phyloP scores from a whole-genome alignment of 345 rosid genomes.

The Euphorbia peplus region DNA sequence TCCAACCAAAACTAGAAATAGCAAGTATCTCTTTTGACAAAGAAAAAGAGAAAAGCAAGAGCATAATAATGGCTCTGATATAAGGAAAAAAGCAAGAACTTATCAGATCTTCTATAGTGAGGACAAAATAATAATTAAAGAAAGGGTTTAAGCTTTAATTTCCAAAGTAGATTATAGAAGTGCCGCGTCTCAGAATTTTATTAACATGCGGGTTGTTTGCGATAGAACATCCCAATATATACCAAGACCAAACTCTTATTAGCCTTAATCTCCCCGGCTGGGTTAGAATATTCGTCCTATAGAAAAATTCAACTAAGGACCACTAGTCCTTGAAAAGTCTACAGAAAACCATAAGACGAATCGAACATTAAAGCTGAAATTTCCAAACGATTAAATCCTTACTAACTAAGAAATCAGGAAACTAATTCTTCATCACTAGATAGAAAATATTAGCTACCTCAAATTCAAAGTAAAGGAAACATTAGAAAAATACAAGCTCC shows the following conservation, averaged over 20 bases:
- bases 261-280: not conserved
- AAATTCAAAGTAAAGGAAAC: not conserved
- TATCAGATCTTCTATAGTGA: too few relatives aligned
- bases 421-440: not conserved
- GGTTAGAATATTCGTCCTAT: not conserved
- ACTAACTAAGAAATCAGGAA: not conserved
- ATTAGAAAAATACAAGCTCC: not conserved
- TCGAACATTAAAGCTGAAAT: not conserved
- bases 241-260: not conserved
- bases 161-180: not conserved
- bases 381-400: not conserved
- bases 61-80: not conserved
- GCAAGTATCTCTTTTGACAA: not conserved
- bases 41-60: not conserved
- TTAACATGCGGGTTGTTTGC: not conserved
- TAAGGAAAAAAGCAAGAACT: not conserved
- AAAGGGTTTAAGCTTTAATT: not conserved
- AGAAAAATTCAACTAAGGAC: not conserved
- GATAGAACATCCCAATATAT: not conserved
- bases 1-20: not conserved
- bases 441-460: not conserved
- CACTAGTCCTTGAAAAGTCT: not conserved
- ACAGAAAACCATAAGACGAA: not conserved
- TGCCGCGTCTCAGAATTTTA: not conserved
- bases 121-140: not conserved